Evolutionary conservation across 305 asterid species (phyloP), one percentile per base, ranked within the genome.

Genomic region (Fraxinus sp.): DNA sequence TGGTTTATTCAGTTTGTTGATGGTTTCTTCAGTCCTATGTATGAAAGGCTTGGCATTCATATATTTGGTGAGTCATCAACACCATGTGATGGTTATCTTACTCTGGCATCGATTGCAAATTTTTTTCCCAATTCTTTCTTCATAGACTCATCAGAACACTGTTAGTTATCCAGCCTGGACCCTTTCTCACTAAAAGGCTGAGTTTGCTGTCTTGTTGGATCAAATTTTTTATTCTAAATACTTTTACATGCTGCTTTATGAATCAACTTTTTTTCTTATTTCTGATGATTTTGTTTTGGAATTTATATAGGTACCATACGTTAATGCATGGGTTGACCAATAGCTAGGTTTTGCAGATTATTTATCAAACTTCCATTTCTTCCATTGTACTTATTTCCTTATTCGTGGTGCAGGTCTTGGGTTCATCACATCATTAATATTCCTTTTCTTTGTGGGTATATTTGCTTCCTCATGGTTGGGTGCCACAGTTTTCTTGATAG

Each of bases 391-490:
- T 68, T 49, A 55, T 72, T 71, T 46, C 81, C 77, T 85, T 46
- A 79, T 78, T 57, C 84, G 16, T 82, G 85, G 79, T 87, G 91
- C 97, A 95, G 98, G 99, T 46, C 98, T 95, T 86, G 99, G 99
- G 79, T 95, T 95, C 91, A 85, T 95, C 71, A 95, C 99, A 14
- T 95, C 98, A 0, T 72, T 95, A 80, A 81, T 92, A 78, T 95
- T 95, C 74, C 89, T 94, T 85, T 93, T 95, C 92, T 91, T 92
- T 83, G 86, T 95, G 68, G 98, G 98, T 81, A 62, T 95, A 79
- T 95, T 95, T 88, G 98, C 97, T 89, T 95, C 99, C 37, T 95
- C 99, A 18, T 95, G 99, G 98, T 59, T 94, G 89, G 99, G 99
- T 78, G 84, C 97, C 78, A 95, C 98, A 20, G 95, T 95, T 77